Evolutionary conservation across 73 alveolate species (phyloP).

Genomic region (Paramecium sexaurelia): DNA sequence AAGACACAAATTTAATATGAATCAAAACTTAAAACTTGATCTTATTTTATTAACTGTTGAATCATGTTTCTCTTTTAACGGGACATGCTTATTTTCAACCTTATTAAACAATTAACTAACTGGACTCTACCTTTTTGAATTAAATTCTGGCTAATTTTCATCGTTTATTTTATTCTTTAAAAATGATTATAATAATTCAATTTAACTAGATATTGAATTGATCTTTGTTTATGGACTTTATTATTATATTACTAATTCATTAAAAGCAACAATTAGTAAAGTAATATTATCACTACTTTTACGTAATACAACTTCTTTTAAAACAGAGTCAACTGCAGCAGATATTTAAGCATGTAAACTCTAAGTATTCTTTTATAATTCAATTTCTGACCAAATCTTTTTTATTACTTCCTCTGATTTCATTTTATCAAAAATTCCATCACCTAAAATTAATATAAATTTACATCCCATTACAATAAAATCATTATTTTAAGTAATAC

Average conservation of each 20-base stretch:
- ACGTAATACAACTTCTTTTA: slow-evolving; percentile 85
- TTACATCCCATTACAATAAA: slow-evolving; percentile 77
- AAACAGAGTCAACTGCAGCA: slow-evolving; percentile 88
- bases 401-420: slow-evolving; percentile 89
- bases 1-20: not conserved
- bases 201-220: not conserved
- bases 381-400: slow-evolving; percentile 67
- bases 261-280: slow-evolving; percentile 86
- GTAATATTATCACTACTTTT: slow-evolving; percentile 96
- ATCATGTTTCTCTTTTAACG: not conserved
- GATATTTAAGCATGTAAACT: slow-evolving; percentile 88
- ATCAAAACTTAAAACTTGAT: not conserved
- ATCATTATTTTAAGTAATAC: slow-evolving; percentile 78
- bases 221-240: not conserved
- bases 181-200: not conserved
- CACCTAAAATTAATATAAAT: slow-evolving; percentile 46
- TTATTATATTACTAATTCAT: not conserved
- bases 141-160: not conserved
- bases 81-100: not conserved
- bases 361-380: not conserved
- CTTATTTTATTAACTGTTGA: not conserved
- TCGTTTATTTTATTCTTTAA: not conserved
- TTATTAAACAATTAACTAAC: not conserved
- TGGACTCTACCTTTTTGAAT: not conserved
- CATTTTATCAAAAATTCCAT: slow-evolving; percentile 97